Evolutionary conservation across 805 yeast species (phyloP).

Genomic region (Saturnispora gosingensis): DNA sequence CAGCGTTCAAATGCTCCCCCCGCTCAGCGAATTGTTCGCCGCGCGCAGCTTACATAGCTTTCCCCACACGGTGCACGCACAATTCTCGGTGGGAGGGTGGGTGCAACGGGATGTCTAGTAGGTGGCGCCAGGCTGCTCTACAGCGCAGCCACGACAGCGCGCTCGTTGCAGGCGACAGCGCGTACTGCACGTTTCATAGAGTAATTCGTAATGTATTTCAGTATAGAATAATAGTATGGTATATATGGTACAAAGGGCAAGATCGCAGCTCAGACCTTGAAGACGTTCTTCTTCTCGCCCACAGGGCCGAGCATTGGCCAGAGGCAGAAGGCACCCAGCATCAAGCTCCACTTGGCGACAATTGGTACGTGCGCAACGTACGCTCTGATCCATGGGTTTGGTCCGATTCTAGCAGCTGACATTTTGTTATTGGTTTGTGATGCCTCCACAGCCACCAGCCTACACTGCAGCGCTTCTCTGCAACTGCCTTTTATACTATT

Average conservation of each 20-base stretch:
- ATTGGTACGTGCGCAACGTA: constrained; percentile 21
- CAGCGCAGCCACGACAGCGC: too few relatives aligned
- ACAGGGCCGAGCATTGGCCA: constrained; percentile 24
- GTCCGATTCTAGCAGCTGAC: constrained; percentile 26
- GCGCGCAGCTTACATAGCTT: too few relatives aligned
- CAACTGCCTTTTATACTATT: background rate
- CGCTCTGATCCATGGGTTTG: constrained; percentile 23
- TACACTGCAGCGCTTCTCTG: background rate
- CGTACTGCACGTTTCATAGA: background rate
- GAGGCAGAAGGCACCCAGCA: constrained; percentile 18
- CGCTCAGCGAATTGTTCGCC: too few relatives aligned
- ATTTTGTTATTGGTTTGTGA: constrained; percentile 3
- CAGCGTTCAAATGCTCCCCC: too few relatives aligned
- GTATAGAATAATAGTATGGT: background rate
- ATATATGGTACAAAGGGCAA: background rate
- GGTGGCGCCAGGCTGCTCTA: too few relatives aligned
- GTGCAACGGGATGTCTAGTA: too few relatives aligned
- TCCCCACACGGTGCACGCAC: too few relatives aligned
- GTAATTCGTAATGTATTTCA: background rate
- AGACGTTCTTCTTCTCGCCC: constrained; percentile 21
- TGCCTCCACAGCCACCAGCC: background rate
- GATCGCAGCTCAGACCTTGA: constrained; percentile 10
- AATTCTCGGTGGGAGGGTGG: too few relatives aligned
- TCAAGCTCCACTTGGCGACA: constrained; percentile 23
- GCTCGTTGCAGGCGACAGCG: too few relatives aligned